Evolutionary conservation across 305 asterid species (phyloP), one percentile per base, ranked within the genome.

Genomic region (Lippia alba): DNA sequence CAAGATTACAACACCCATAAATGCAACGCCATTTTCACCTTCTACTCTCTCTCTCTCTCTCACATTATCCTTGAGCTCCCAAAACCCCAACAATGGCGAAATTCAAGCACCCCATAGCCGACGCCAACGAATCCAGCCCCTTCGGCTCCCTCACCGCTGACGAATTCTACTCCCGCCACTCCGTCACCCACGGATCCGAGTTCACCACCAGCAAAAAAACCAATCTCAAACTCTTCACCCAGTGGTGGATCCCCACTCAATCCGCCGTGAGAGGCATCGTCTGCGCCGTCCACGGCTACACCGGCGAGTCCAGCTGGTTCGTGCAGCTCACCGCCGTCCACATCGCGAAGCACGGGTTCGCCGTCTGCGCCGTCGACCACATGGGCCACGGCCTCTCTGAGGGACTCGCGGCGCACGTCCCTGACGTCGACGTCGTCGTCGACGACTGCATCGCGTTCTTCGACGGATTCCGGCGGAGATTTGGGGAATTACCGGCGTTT

Each of bases 301-400:
- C 98, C 78, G 98, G 98, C 54, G 98, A 93, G 76, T 82, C 92
- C 61, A 90, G 90, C 82, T 90, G 97, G 98, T 86, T 92, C 81
- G 85, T 89, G 59, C 96, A 85, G 80, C 94, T 91, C 83, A 93
- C 98, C 55, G 80, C 98, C 76, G 92, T 90, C 2, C 92, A 87
- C 82, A 44, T 93, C 12, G 94, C 97, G 12, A 87, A 91, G 51
- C 90, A 85, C 60, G 97, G 97, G 0, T 92, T 92, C 78, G 90
- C 91, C 39, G 97, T 90, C 41, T 92, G 98, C 82, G 98, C 97
- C 4, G 83, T 92, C 74, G 98, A 92, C 74, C 98, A 92, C 79
- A 89, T 87, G 86, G 98, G 98, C 54, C 98, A 92, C 69, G 98
- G 98, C 6, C 88, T 59, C 85, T 88, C 97, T 72, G 95, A 88